Conservation (phyloP, 345 rosid species). For the Lepidium didymum region DNA sequence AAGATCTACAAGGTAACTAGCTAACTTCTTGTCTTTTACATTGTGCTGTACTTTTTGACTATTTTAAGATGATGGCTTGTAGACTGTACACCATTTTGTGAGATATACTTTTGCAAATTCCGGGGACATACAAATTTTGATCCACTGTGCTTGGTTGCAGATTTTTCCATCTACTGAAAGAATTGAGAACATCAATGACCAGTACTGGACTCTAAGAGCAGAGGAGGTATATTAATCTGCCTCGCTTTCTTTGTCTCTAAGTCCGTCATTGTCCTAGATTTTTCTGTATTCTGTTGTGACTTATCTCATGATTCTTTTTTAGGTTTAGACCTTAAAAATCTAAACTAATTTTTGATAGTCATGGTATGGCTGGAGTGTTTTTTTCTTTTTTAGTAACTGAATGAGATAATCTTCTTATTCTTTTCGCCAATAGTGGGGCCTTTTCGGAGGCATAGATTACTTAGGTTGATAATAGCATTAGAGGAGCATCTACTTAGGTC, state of each 20-base stretch:
- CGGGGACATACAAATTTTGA: background rate
- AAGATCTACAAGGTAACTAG: slow-evolving; percentile 85
- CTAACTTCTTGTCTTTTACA: slow-evolving; percentile 3
- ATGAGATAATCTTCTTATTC: background rate
- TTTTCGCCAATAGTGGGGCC: background rate
- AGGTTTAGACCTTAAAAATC: background rate
- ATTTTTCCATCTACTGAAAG: slow-evolving; percentile 73
- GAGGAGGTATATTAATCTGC: slow-evolving; percentile 62
- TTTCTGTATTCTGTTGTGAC: background rate
- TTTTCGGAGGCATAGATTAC: background rate
- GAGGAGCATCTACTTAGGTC: background rate
- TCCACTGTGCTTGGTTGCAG: slow-evolving; percentile 38
- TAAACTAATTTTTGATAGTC: background rate
- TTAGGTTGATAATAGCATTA: background rate
- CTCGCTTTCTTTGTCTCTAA: slow-evolving; percentile 7
- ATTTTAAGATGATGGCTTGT: background rate
- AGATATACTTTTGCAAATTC: background rate
- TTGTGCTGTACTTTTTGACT: background rate
- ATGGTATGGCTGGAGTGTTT: background rate
- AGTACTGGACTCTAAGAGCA: slow-evolving; percentile 95
- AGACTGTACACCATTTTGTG: background rate
- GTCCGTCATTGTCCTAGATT: background rate
- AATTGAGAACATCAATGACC: slow-evolving; percentile 97
- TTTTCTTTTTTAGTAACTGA: background rate
- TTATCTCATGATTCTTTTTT: background rate